Base-by-base conservation (phyloP, 345 rosid species). In the Corchorus capsularis region DNA sequence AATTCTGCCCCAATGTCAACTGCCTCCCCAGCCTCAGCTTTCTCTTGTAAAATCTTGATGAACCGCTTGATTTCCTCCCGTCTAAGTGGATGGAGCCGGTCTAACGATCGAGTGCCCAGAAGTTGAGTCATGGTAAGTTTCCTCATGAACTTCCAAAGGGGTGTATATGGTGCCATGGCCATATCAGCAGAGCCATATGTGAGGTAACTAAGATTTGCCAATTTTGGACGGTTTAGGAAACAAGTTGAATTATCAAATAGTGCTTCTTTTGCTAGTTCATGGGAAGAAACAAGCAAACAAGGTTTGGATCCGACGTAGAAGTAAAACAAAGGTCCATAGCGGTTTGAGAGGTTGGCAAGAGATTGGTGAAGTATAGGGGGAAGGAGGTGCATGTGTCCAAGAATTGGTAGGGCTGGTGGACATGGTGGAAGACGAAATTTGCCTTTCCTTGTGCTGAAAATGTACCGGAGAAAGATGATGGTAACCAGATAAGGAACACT, bases 141-240 rank as follows among this genome's bases (percentile, higher is more conserved):
- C 85, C 89, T 91, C 89, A 89, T 90, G 89, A 89, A 91, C 81
- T 86, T 93, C 97, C 97, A 93, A 68, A 84, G 80, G 8, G 87
- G 80, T 0, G 94, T 94, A 3, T 89, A 91, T 19, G 86, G 84
- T 11, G 85, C 91, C n/a, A 85, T 83, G 64, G 92, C 86, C 73
- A 93, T 90, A 79, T 90, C 97, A 2, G 94, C 57, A 0, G 94
- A 85, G 53, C 91, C 93, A 72, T 91, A 93, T n/a, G 94, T 89
- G n/a, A 93, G 88, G 80, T 85, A 93, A 74, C 91, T 89, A 32
- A 89, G 81, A 71, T 85, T 87, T 59, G 84, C 79, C 68, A 78
- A 65, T 68, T 79, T 82, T 16, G 90, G 92, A 3, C 86, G 84
- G 90, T 84, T 86, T 56, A 90, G 20, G 84, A 93, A 91, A 70